These are phyloP conservation scores for Epichloe aotearoae DNA, from an alignment of 2,329 filamentous ascomycete species.

Conservation along the genomic window DNA sequence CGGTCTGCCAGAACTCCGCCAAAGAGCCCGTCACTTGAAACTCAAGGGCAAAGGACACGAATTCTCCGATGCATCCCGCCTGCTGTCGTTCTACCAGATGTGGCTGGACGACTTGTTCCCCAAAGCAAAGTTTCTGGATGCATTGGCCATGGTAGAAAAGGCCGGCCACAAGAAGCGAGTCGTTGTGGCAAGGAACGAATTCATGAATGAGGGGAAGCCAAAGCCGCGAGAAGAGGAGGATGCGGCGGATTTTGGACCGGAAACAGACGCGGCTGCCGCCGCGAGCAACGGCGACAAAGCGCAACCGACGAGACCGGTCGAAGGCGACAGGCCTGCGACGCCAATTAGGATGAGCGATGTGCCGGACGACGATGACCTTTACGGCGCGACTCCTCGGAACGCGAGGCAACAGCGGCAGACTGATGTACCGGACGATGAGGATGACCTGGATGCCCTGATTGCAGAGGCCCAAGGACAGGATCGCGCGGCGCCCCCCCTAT, in stretches of 20 bases:
- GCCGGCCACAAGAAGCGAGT: constrained; percentile 74
- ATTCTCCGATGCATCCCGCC: constrained; percentile 71
- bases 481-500: too few species aligned
- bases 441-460: constrained; percentile 42
- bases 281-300: constrained; percentile 17
- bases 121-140: constrained; percentile 86
- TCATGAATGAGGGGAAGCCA: constrained; percentile 67
- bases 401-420: constrained; percentile 4
- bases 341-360: constrained; percentile 11
- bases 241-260: constrained; percentile 18
- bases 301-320: constrained; percentile 7
- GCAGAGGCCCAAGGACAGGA: constrained; percentile 29
- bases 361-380: constrained; percentile 37
- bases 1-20: constrained; percentile 72
- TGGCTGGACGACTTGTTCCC: constrained; percentile 97
- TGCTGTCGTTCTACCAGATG: constrained; percentile 84
- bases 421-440: constrained; percentile 29
- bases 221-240: constrained; percentile 23
- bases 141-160: constrained; percentile 82
- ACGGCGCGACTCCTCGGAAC: constrained; percentile 36
- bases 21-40: constrained; percentile 55
- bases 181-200: constrained; percentile 60
- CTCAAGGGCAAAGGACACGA: constrained; percentile 94
- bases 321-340: constrained; percentile 13
- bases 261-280: constrained; percentile 7